Percentiles rank a stretch among this genome's conserved stretches.
phyloP scores from a whole-genome alignment of 2,329 filamentous ascomycete genomes.

The Claviceps sp. region DNA sequence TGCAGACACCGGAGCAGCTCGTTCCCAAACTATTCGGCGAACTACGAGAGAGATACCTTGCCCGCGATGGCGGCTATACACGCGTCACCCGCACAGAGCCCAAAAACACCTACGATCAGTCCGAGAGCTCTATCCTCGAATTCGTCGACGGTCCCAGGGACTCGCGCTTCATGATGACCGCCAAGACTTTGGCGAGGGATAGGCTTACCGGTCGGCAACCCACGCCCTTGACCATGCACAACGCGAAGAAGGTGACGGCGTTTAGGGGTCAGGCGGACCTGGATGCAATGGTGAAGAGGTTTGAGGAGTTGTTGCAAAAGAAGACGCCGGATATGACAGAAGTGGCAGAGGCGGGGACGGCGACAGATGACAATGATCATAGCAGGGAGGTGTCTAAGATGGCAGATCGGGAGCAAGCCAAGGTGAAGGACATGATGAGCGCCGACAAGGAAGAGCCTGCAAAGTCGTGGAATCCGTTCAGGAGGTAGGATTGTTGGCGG shows the following conservation, averaged over 20 bases:
- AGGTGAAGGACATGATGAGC: slow-evolving; percentile 20
- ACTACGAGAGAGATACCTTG: slow-evolving; percentile 64
- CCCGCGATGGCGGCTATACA: slow-evolving; percentile 83
- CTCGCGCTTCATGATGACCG: slow-evolving; percentile 89
- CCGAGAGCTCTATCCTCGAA: slow-evolving; percentile 79
- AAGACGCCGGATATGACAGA: background rate
- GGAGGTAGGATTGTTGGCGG: background rate
- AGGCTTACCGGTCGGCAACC: slow-evolving; percentile 40
- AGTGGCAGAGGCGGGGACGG: slow-evolving; percentile 1
- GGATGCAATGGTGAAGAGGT: slow-evolving; percentile 45
- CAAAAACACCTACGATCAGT: slow-evolving; percentile 71
- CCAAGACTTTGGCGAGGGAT: slow-evolving; percentile 63
- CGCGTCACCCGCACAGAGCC: slow-evolving; percentile 87
- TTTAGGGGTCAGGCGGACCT: slow-evolving; percentile 56
- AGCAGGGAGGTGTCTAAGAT: slow-evolving; percentile 11
- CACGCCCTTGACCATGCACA: slow-evolving; percentile 60
- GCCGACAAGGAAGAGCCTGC: slow-evolving; percentile 16
- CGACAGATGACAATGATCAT: slow-evolving; percentile 6
- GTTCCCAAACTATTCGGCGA: slow-evolving; percentile 81
- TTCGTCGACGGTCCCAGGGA: slow-evolving; percentile 90
- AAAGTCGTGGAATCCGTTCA: slow-evolving; percentile 5
- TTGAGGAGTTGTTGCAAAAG: slow-evolving; percentile 16
- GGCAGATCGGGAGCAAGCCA: slow-evolving; percentile 17
- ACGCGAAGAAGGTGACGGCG: slow-evolving; percentile 77
- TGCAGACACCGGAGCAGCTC: slow-evolving; percentile 51